Base-by-base conservation (phyloP, 257 asterid genomes). In the Gardenia jasminoides region DNA sequence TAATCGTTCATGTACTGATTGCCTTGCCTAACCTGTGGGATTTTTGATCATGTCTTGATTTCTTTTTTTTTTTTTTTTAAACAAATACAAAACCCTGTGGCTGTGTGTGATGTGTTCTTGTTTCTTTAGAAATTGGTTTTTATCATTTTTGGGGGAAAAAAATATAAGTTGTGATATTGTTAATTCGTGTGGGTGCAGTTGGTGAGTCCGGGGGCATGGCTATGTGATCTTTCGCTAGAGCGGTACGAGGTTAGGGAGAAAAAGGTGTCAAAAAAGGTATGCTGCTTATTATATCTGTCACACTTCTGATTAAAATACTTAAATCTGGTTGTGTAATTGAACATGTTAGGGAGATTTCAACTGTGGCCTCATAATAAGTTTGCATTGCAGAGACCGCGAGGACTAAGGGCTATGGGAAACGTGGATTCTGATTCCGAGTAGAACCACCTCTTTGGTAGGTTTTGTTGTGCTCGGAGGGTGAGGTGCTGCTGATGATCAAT, bases 341-440 rank as follows among this genome's bases (percentile, higher is more conserved):
- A 24, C 22, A 26, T 33, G n/a, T 10, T 12, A 26, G 30, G 30
- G 22, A 46, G 39, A 54, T 67, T 36, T 26, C 11, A 12, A 13
- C 31, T 30, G 78, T 74, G 46, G 5, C 7, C 19, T 22, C 2
- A 30, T 44, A 33, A 20, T 82, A n/a, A n/a, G n/a, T 41, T 72
- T 31, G 44, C 9, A 73, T 47, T 82, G 79, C 80, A 88, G 91
- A 88, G 91, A 80, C 87, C 87, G 52, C 85, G 91, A 82, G 91
- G 91, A 69, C 82, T 88, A 24, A 86, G 85, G 85, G 87, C 89
- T 10, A 88, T 86, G 91, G 88, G 91, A 50, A 86, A 80, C 81
- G 72, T 84, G 83, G 91, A 88, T 17, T 88, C 91, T 12, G 89
- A 86, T n/a, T 86, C 91, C 0, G 91, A 88, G 85, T 84, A 79